These are phyloP conservation scores for Hymenoscyphus linearis DNA, from an alignment of 2,329 filamentous ascomycete species.

Conservation along the genomic window DNA sequence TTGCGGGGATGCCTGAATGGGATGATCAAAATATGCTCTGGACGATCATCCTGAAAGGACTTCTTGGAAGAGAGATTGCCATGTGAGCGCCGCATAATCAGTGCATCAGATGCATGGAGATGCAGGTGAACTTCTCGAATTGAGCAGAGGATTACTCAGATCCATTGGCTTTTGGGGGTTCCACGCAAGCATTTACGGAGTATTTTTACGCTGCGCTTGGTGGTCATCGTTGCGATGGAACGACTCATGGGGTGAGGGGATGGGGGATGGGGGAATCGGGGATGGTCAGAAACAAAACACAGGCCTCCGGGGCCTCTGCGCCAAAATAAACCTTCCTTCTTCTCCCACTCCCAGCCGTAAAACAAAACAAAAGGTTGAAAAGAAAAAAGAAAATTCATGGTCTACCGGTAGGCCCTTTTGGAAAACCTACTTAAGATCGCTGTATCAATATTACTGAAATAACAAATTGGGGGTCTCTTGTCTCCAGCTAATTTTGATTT, in stretches of 20 bases:
- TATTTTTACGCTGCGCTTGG: neutral
- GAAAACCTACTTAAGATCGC: neutral
- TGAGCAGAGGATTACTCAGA: conserved; percentile 7
- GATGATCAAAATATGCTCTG: neutral
- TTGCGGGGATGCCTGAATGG: neutral
- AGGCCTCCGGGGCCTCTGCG: neutral
- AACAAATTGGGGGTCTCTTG: neutral
- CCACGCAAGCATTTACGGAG: neutral
- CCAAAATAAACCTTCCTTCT: no score
- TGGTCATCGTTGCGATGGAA: neutral
- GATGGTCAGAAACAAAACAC: neutral
- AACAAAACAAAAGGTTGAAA: neutral
- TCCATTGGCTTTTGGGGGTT: neutral
- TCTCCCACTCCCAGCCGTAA: neutral
- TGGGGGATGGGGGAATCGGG: no score
- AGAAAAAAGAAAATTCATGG: neutral
- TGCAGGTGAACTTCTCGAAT: conserved; percentile 3
- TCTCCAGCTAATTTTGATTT: neutral
- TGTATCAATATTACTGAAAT: neutral
- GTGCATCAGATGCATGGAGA: conserved; percentile 1
- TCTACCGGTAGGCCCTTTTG: neutral
- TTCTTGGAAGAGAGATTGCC: neutral
- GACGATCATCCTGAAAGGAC: neutral
- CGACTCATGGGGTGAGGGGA: conserved; percentile 4
- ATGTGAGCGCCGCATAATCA: conserved; percentile 2